Evolutionary conservation across 345 rosid genomes (phyloP).

Genomic region (Salix arbutifolia): DNA sequence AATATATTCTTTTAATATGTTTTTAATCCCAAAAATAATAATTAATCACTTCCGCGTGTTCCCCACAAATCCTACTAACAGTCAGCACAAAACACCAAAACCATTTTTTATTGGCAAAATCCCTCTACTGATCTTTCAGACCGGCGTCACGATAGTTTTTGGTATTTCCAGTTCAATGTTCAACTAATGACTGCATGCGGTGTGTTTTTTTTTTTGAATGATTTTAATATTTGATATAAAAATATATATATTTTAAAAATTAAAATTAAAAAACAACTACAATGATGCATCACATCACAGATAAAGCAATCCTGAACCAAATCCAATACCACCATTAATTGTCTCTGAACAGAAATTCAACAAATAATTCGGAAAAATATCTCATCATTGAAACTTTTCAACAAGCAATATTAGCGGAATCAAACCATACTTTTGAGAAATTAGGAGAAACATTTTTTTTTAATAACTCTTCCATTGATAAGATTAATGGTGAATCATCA

Average conservation of each 20-base stretch:
- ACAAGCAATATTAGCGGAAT: too few species aligned
- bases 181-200: background rate
- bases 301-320: too few species aligned
- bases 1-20: too few species aligned
- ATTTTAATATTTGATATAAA: too few species aligned
- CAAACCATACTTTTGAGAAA: background rate
- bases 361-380: background rate
- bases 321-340: too few species aligned
- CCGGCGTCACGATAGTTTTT: background rate
- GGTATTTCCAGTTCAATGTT: background rate
- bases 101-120: background rate
- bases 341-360: background rate
- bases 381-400: background rate
- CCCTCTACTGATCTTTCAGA: too few species aligned
- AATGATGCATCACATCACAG: accelerated
- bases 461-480: too few species aligned
- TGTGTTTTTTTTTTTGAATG: too few species aligned
- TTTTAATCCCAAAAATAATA: too few species aligned
- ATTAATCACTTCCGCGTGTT: background rate
- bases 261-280: too few species aligned
- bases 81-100: background rate
- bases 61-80: background rate
- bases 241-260: too few species aligned
- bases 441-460: background rate
- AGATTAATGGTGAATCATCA: too few species aligned